Evolutionary conservation across 2,329 filamentous ascomycete species (phyloP).

Genomic region (Aspergillus pseudonomiae): DNA sequence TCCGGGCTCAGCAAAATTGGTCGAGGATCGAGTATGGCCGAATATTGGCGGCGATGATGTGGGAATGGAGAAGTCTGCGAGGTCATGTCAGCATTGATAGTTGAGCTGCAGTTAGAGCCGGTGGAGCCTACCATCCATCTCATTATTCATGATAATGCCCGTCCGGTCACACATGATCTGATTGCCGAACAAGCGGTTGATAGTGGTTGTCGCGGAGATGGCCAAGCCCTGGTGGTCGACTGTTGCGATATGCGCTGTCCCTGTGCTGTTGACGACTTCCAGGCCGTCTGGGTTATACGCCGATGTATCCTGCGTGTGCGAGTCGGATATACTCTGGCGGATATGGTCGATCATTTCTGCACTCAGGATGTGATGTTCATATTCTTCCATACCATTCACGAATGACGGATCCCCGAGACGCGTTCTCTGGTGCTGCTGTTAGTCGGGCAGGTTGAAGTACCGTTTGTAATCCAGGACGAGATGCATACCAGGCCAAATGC

Average conservation of each 20-base stretch:
- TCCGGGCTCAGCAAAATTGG: no score
- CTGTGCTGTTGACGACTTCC: not conserved
- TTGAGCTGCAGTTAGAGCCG: no score
- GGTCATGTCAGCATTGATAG: no score
- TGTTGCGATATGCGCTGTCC: not conserved
- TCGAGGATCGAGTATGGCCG: no score
- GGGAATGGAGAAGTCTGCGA: no score
- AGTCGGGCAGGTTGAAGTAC: no score
- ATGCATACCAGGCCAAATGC: not conserved
- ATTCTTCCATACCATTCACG: not conserved
- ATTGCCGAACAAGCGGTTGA: not conserved
- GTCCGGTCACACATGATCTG: not conserved
- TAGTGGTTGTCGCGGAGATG: not conserved
- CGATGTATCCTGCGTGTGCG: not conserved
- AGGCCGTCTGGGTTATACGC: not conserved
- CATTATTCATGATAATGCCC: not conserved
- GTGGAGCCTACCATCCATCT: not conserved
- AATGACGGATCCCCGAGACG: not conserved
- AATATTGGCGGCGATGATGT: no score
- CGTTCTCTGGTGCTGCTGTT: not conserved
- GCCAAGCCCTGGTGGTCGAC: not conserved
- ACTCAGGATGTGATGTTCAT: not conserved
- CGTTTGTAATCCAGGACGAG: no score
- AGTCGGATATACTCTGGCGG: not conserved
- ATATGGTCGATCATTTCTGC: not conserved